Conservation (phyloP, 1,139 yeast genomes). For the Ashbya aceris region DNA sequence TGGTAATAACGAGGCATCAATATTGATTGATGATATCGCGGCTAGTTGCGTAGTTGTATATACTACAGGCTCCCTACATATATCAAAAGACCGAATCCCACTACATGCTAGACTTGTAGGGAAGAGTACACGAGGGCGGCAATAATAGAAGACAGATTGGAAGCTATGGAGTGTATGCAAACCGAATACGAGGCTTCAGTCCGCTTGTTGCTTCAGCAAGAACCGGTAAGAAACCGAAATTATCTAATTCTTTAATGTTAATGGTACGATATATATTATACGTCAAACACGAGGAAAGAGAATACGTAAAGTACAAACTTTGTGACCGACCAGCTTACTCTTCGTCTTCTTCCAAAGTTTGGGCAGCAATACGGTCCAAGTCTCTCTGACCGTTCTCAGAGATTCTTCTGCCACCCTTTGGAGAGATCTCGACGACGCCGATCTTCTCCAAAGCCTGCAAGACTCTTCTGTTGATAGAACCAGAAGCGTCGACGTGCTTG, state of each 20-base stretch:
- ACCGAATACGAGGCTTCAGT: background rate
- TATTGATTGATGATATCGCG: too few species aligned
- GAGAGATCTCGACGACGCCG: conserved; percentile 92
- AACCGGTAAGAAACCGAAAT: too few species aligned
- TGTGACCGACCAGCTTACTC: conserved; percentile 30
- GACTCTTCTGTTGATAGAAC: conserved; percentile 97
- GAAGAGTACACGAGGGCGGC: background rate
- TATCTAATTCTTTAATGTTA: background rate
- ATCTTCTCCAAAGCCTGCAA: conserved; percentile 97
- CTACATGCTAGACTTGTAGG: too few species aligned
- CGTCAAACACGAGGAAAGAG: conserved; percentile 4
- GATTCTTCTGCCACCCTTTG: conserved; percentile 99
- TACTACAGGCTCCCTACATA: too few species aligned
- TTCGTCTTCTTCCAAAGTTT: conserved; percentile 88
- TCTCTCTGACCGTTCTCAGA: conserved; percentile 99
- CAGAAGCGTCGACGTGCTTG: conserved; percentile 98
- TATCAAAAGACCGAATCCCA: too few species aligned
- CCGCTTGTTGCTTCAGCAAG: too few species aligned
- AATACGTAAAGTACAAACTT: conserved; percentile 4
- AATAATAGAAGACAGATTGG: too few species aligned
- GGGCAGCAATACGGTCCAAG: conserved; percentile 99
- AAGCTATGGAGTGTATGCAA: too few species aligned
- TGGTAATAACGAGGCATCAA: too few species aligned
- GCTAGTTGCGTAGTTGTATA: too few species aligned
- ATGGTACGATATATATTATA: conserved; percentile 5